Evolutionary conservation across 352 stramenopile genomes (phyloP).

Genomic region (Paralagenidium karlingii): DNA sequence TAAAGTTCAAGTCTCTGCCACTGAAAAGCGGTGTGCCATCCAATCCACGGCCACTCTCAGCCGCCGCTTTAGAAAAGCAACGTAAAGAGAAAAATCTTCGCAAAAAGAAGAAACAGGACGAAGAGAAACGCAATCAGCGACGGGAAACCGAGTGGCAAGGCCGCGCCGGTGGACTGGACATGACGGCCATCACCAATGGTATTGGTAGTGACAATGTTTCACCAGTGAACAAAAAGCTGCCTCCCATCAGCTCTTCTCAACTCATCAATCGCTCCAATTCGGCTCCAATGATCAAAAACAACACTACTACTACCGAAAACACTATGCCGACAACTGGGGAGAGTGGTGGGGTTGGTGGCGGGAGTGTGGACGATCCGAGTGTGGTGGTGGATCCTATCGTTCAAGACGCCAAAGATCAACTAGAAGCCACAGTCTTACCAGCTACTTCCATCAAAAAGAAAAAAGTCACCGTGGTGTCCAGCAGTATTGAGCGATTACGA

Average conservation of each 20-base stretch:
- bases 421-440: no score
- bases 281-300: slow-evolving; percentile 50
- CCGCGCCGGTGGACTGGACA: slow-evolving; percentile 53
- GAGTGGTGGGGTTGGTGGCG: no score
- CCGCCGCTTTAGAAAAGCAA: slow-evolving; percentile 57
- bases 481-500: no score
- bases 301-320: no score
- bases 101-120: slow-evolving; percentile 52
- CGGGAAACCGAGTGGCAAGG: slow-evolving; percentile 76
- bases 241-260: slow-evolving; percentile 22
- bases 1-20: no score
- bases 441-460: no score
- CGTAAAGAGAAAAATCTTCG: slow-evolving; percentile 46
- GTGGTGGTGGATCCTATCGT: no score
- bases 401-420: no score
- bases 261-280: slow-evolving; percentile 37
- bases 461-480: no score
- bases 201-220: not conserved
- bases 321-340: no score
- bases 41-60: slow-evolving; percentile 41
- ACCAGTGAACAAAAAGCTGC: slow-evolving; percentile 43
- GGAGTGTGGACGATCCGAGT: no score
- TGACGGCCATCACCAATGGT: slow-evolving; percentile 14
- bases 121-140: slow-evolving; percentile 28
- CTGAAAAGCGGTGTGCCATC: no score